These are phyloP conservation scores for Aplosporella prunicola DNA, from an alignment of 2,329 filamentous ascomycete species.

Conservation along the genomic window DNA sequence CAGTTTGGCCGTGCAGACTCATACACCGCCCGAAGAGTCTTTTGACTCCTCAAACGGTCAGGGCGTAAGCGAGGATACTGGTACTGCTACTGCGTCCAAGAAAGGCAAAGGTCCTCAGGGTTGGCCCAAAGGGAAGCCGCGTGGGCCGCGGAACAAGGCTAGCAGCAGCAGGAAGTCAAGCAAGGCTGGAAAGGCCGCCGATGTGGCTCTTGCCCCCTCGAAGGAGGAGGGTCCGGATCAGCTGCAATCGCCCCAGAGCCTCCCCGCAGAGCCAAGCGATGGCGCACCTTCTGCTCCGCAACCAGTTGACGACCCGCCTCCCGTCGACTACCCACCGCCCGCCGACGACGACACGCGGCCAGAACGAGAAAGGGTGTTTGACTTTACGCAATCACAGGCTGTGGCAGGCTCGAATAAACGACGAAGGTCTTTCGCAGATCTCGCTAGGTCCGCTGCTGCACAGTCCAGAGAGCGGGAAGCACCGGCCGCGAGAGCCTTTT, in stretches of 20 bases:
- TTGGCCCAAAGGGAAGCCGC: constrained; percentile 39
- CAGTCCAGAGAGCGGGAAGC: background rate
- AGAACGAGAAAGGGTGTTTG: background rate
- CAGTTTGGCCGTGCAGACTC: constrained; percentile 23
- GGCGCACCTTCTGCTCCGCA: no score
- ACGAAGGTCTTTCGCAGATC: constrained; percentile 5
- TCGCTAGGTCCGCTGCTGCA: background rate
- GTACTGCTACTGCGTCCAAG: no score
- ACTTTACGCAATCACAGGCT: constrained; percentile 1
- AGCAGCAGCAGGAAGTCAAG: constrained; percentile 29
- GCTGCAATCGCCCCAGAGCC: constrained; percentile 25
- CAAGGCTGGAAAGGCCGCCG: constrained; percentile 17
- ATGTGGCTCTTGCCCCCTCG: constrained; percentile 5
- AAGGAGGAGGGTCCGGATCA: constrained; percentile 17
- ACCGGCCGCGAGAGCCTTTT: constrained; percentile 6
- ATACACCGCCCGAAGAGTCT: constrained; percentile 32
- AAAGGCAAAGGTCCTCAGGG: constrained; percentile 31
- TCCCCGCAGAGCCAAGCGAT: constrained; percentile 20
- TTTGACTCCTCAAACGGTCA: constrained; percentile 12
- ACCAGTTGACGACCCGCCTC: no score
- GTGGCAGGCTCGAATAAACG: background rate
- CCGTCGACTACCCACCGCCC: no score
- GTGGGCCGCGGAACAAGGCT: constrained; percentile 28
- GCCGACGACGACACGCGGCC: no score
- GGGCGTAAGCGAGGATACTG: constrained; percentile 10